Percentiles rank a stretch among this genome's conserved stretches.
phyloP scores from a whole-genome alignment of 2,329 filamentous ascomycete genomes.

The Ophiostoma triangulosporum region DNA sequence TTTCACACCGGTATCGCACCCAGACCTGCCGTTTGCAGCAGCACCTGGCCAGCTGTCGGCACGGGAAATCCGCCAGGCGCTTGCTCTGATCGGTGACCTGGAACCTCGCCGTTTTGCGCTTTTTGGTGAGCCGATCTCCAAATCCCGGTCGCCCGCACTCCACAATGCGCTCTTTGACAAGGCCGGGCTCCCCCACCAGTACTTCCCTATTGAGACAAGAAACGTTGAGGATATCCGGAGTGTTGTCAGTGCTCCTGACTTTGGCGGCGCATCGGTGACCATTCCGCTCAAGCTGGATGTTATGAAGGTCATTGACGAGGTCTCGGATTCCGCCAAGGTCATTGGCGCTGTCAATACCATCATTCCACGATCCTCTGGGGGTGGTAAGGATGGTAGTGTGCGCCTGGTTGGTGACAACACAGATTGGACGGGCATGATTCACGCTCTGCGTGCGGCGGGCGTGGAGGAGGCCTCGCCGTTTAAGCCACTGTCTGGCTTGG shows the following conservation, averaged over 20 bases:
- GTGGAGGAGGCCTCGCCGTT: constrained; percentile 28
- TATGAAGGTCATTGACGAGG: constrained; percentile 64
- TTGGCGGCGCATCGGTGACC: constrained; percentile 89
- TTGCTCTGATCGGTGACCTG: constrained; percentile 69
- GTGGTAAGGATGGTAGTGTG: constrained; percentile 23
- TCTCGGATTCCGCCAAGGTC: constrained; percentile 62
- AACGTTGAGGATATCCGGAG: constrained; percentile 44
- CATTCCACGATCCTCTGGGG: constrained; percentile 41
- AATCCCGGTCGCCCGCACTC: constrained; percentile 73
- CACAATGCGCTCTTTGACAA: constrained; percentile 75
- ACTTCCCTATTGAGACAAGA: constrained; percentile 63
- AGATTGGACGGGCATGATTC: constrained; percentile 86
- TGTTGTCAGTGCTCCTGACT: constrained; percentile 56
- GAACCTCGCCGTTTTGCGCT: constrained; percentile 66
- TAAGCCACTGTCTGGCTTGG: constrained; percentile 47
- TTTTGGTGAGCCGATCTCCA: constrained; percentile 72
- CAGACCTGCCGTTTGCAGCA: constrained; percentile 77
- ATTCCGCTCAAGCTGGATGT: constrained; percentile 90
- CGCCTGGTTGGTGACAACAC: constrained; percentile 79
- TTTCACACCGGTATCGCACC: constrained; percentile 89
- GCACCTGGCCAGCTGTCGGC: constrained; percentile 90
- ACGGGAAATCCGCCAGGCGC: constrained; percentile 67
- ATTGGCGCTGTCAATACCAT: constrained; percentile 96
- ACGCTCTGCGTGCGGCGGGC: constrained; percentile 59
- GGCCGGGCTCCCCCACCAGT: constrained; percentile 73